phyloP scores from a whole-genome alignment of 805 yeast species.

The Suhomyces sp. region DNA sequence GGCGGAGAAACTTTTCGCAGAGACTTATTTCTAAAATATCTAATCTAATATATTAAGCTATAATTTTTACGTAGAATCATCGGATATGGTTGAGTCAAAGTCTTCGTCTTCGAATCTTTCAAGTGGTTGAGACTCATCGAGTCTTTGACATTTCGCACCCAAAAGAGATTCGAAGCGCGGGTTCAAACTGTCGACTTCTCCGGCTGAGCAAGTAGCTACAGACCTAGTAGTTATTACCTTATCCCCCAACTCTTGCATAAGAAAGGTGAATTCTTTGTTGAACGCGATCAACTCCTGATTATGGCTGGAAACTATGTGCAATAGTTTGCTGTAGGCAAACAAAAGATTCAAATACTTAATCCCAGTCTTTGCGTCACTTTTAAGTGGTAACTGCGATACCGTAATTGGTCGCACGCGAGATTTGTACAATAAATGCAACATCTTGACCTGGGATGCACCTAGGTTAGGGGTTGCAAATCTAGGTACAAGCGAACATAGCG shows the following conservation, averaged over 20 bases:
- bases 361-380: slow-evolving; percentile 5
- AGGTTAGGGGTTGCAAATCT: not conserved
- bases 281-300: slow-evolving; percentile 11
- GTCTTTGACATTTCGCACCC: not conserved
- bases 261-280: slow-evolving; percentile 3
- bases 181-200: not conserved
- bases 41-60: not conserved
- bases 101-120: not conserved
- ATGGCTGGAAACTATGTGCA: slow-evolving; percentile 9
- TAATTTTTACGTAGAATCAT: not conserved
- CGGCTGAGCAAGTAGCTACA: not conserved
- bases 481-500: not conserved
- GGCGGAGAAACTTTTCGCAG: not conserved
- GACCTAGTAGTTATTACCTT: not conserved
- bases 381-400: not conserved
- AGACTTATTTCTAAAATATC: not conserved
- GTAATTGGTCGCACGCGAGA: not conserved
- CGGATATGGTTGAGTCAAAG: not conserved
- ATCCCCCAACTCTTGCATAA: not conserved
- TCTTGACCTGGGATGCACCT: not conserved
- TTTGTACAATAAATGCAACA: not conserved
- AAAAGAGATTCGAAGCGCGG: not conserved
- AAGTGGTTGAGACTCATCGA: not conserved
- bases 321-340: slow-evolving; percentile 13
- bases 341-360: slow-evolving; percentile 15